phyloP scores from a whole-genome alignment of 169 alveolate species.

The Plasmodium coatneyi region DNA sequence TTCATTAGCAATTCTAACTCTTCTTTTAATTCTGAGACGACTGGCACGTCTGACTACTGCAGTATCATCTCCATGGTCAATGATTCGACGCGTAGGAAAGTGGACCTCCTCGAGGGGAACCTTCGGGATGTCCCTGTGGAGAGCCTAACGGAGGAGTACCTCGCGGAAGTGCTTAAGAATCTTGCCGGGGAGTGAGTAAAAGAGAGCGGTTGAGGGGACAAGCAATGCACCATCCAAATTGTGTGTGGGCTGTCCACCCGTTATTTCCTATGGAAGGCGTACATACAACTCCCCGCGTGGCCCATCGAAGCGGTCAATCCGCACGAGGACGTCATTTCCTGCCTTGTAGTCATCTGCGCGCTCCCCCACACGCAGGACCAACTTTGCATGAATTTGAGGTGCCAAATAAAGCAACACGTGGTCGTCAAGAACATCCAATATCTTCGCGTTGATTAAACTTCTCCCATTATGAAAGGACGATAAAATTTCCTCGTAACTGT shows the following conservation, averaged over 20 bases:
- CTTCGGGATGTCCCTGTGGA: conserved; percentile 24
- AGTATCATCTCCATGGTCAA: conserved; percentile 15
- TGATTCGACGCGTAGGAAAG: conserved; percentile 5
- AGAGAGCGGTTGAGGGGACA: not conserved
- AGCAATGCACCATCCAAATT: not conserved
- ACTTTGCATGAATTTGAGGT: conserved; percentile 45
- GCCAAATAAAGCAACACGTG: conserved; percentile 36
- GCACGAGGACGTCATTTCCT: conserved; percentile 8
- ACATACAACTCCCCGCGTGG: conserved; percentile 27
- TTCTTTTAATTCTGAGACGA: conserved; percentile 50
- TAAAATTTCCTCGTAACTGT: conserved; percentile 27
- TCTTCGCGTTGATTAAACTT: conserved; percentile 9
- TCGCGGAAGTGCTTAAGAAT: not conserved
- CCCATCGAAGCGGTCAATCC: conserved; percentile 15
- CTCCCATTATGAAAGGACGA: conserved; percentile 43
- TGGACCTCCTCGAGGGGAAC: not conserved
- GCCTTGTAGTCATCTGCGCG: not conserved
- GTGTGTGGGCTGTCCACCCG: not conserved
- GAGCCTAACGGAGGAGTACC: conserved; percentile 27
- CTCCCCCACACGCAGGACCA: not conserved
- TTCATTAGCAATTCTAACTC: conserved; percentile 29
- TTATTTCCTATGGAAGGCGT: not conserved
- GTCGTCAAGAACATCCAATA: not conserved
- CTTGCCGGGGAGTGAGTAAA: not conserved
- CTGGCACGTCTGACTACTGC: conserved; percentile 11